Conservation (phyloP, 129 eudicot species). For the Ambrosia trifida region DNA sequence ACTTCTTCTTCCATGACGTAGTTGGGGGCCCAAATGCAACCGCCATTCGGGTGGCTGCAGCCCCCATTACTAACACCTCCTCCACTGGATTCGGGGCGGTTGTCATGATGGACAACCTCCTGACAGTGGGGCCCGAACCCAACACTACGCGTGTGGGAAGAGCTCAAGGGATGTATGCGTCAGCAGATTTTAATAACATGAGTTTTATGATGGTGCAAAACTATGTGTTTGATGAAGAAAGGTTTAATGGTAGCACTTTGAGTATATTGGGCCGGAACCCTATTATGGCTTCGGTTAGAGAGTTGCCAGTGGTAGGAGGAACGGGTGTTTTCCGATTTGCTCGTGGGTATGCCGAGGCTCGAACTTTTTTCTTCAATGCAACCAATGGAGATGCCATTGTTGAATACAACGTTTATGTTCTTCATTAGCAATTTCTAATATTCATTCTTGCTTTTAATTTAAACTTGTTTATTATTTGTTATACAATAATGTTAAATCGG, state of each 20-base stretch:
- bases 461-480: not conserved
- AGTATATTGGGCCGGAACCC: conserved; percentile 44
- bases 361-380: conserved; percentile 15
- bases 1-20: conserved; percentile 38
- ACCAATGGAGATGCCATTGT: conserved; percentile 35
- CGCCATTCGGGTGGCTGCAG: conserved; percentile 34
- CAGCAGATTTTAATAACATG: conserved; percentile 31
- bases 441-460: not conserved
- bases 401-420: conserved; percentile 36
- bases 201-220: conserved; percentile 38
- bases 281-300: conserved; percentile 31
- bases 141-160: conserved; percentile 39
- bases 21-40: conserved; percentile 38
- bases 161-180: conserved; percentile 45
- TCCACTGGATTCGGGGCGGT: conserved; percentile 32
- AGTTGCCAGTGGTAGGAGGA: conserved; percentile 48
- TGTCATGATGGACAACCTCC: conserved; percentile 42
- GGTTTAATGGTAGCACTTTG: conserved; percentile 46
- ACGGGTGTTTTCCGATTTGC: conserved; percentile 42
- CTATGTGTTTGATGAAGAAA: conserved; percentile 35
- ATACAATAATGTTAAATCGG: not conserved
- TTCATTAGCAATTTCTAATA: conserved; percentile 19
- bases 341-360: conserved; percentile 38
- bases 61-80: conserved; percentile 31
- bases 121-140: conserved; percentile 33